Percentiles rank a stretch among this genome's conserved stretches.
Evolutionary conservation across 1,284 basidiomycete genomes (phyloP).

Genomic region (Malassezia furfur): DNA sequence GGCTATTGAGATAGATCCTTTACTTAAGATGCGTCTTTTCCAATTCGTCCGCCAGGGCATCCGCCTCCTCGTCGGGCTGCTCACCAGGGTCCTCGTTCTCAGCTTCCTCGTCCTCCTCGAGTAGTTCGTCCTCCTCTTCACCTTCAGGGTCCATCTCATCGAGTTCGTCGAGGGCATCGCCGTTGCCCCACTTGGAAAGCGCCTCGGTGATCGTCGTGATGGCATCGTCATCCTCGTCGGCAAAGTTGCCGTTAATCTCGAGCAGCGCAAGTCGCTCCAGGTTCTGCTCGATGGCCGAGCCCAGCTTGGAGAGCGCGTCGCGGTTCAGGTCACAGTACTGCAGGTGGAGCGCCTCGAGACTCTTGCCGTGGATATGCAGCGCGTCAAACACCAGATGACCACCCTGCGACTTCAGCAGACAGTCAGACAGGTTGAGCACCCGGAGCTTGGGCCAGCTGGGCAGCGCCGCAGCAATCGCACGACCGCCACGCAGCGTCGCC

Average conservation of each 20-base stretch:
- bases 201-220: conserved; percentile 36
- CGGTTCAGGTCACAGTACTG: conserved; percentile 45
- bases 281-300: conserved; percentile 28
- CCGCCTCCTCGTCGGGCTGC: conserved; percentile 21
- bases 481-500: conserved; percentile 64
- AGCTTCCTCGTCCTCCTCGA: conserved; percentile 24
- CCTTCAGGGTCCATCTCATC: conserved; percentile 46
- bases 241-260: conserved; percentile 47
- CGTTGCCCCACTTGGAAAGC: conserved; percentile 32
- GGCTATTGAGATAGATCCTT: conserved; percentile 1
- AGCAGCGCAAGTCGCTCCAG: conserved; percentile 26
- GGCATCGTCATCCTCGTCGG: conserved; percentile 44
- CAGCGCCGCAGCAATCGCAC: conserved; percentile 66
- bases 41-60: conserved; percentile 27
- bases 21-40: conserved; percentile 19
- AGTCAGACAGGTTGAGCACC: conserved; percentile 82
- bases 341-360: conserved; percentile 34
- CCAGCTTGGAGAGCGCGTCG: conserved; percentile 30
- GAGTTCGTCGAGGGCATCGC: conserved; percentile 35
- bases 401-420: conserved; percentile 63
- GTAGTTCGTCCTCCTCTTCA: conserved; percentile 38
- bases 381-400: conserved; percentile 33
- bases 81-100: conserved; percentile 17
- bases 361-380: conserved; percentile 27
- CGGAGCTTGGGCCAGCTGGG: conserved; percentile 61